Evolutionary conservation across 108 stramenopile genomes (phyloP), one percentile per base, ranked within the genome.

Genomic region (Cyclotella sp.): DNA sequence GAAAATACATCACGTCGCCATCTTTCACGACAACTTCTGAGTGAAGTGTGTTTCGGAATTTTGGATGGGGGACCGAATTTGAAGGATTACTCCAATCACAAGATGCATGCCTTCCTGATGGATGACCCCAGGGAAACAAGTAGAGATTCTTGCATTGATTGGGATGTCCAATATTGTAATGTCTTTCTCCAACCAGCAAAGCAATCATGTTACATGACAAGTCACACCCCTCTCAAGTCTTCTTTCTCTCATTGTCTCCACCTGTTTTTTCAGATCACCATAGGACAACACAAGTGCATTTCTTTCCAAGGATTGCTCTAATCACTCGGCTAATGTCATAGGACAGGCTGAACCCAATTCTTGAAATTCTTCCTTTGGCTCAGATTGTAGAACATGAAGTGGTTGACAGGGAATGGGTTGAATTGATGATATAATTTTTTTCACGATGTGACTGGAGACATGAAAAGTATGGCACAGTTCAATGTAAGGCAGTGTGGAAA

Each of bases 131-230:
- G 13, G 91, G 91, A 42, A 88, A 87, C 44, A 98, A 72, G 28
- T 90, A 81, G 80, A 96, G 63, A 55, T 90, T 86, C 27, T 53
- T 39, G 72, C 97, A 97, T 76, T 97, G 79, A 24, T 84, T 47
- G 8, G 97, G 97, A 66, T 94, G 91, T 44, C 84, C 79, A 27
- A 98, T 73, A 43, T 97, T 92, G 82, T 97, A 98, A 9, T 97
- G 77, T 22, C 97, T 74, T 39, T 74, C 64, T 1, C 98, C 98
- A 54, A 87, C 82, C 30, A 97, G 51, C 15, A 95, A 53, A 7
- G 84, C 86, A 76, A 97, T 95, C 70, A 85, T 79, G 85, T 98
- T 98, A 0, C 97, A 84, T 28, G 87, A 89, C 28, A 89, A 84
- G 84, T 98, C 98, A 80, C 91, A 98, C 9, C 34, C 28, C 18